Conservation (phyloP, 2,329 filamentous ascomycete genomes). For the Aspergillus jensenii region DNA sequence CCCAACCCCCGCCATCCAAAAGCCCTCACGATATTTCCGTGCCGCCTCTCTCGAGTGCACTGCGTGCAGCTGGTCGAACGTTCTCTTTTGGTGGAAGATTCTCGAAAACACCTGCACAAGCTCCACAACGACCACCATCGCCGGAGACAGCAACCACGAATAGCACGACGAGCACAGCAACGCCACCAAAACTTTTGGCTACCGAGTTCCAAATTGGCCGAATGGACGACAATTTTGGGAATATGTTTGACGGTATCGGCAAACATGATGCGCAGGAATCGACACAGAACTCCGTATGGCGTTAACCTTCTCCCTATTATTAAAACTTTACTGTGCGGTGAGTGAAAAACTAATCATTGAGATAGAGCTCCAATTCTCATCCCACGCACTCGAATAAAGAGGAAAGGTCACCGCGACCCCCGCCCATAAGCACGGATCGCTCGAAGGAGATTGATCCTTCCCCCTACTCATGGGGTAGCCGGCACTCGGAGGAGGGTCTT, state of each 20-base stretch:
- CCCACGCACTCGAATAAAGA: constrained; percentile 23
- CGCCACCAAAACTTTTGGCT: constrained; percentile 52
- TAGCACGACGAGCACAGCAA: constrained; percentile 53
- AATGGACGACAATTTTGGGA: constrained; percentile 48
- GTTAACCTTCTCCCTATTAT: neutral
- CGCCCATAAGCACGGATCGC: constrained; percentile 48
- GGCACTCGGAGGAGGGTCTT: constrained; percentile 51
- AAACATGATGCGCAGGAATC: constrained; percentile 29
- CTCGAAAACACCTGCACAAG: constrained; percentile 29
- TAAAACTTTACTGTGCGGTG: neutral
- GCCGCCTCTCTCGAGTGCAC: constrained; percentile 42
- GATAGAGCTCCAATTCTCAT: constrained; percentile 25
- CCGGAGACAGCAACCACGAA: constrained; percentile 45
- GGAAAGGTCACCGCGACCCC: constrained; percentile 29
- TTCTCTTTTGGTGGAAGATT: constrained; percentile 54
- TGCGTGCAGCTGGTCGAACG: constrained; percentile 50
- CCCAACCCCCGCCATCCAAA: constrained; percentile 36
- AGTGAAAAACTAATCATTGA: constrained; percentile 18
- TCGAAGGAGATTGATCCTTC: constrained; percentile 47
- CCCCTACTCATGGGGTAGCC: constrained; percentile 54
- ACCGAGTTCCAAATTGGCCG: constrained; percentile 42
- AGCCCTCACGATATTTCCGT: constrained; percentile 43
- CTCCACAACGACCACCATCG: constrained; percentile 22
- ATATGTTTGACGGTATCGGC: constrained; percentile 53
- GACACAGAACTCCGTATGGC: constrained; percentile 27